phyloP scores from a whole-genome alignment of 169 alveolate species.

The Amoebophrya sp. region DNA sequence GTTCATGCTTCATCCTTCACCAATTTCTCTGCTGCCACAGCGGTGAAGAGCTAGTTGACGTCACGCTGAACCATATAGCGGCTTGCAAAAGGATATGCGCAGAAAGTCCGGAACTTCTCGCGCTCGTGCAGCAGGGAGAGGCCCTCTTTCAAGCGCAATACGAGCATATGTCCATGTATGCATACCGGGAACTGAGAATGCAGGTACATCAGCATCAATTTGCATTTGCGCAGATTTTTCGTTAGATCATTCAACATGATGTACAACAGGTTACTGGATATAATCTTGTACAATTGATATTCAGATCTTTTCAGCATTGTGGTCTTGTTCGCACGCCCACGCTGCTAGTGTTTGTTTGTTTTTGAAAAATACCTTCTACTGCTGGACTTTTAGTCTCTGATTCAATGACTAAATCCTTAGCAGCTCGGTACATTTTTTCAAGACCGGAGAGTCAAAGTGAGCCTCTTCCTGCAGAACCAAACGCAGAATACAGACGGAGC shows the following conservation, averaged over 20 bases:
- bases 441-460: conserved; percentile 66
- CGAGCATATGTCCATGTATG: conserved; percentile 33
- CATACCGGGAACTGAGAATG: not conserved
- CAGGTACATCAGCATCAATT: too few relatives aligned
- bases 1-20: too few relatives aligned
- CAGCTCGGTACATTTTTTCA: conserved; percentile 63
- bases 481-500: conserved; percentile 59
- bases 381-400: too few relatives aligned
- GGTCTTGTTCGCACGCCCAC: too few relatives aligned
- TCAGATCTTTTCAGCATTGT: too few relatives aligned
- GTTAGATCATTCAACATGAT: too few relatives aligned
- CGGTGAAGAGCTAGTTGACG: conserved; percentile 66
- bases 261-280: too few relatives aligned
- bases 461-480: conserved; percentile 61
- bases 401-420: too few relatives aligned
- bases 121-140: not conserved
- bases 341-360: too few relatives aligned
- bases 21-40: conserved; percentile 54
- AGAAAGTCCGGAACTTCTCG: not conserved
- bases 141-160: not conserved
- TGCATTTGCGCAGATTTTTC: too few relatives aligned
- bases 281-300: too few relatives aligned
- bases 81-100: conserved; percentile 28
- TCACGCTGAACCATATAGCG: conserved; percentile 61
- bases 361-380: too few relatives aligned